These are phyloP conservation scores for Arbutus unedo DNA, from an alignment of 148 eudicot genomes.

Conservation along the genomic window DNA sequence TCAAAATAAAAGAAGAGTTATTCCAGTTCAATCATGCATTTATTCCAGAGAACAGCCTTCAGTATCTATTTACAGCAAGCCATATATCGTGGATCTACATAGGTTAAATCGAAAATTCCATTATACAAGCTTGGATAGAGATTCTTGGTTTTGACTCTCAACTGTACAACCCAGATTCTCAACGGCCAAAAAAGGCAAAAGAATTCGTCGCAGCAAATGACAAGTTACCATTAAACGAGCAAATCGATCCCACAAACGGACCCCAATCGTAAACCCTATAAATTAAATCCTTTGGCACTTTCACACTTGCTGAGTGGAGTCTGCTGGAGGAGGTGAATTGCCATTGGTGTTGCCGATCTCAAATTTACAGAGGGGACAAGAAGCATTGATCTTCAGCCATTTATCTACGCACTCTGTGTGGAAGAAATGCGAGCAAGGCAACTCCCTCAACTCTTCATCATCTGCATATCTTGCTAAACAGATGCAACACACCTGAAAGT, in stretches of 20 bases:
- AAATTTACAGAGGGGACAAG: slow-evolving; percentile 74
- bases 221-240: background rate
- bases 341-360: slow-evolving; percentile 42
- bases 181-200: background rate
- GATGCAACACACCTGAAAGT: slow-evolving; percentile 69
- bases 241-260: background rate
- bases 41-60: background rate
- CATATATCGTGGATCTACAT: background rate
- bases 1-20: no score
- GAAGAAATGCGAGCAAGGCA: slow-evolving; percentile 76
- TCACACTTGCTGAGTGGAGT: slow-evolving; percentile 34
- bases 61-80: slow-evolving; percentile 12
- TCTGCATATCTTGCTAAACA: slow-evolving; percentile 61
- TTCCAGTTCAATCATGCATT: background rate
- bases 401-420: slow-evolving; percentile 71
- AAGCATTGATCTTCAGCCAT: slow-evolving; percentile 77
- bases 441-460: slow-evolving; percentile 67
- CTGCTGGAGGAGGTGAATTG: slow-evolving; percentile 26
- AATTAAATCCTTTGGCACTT: background rate
- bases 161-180: slow-evolving; percentile 9
- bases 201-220: background rate
- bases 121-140: slow-evolving; percentile 4
- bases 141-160: background rate
- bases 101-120: background rate
- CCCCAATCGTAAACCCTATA: background rate